Evolutionary conservation across 192 early-diverging fungal species (phyloP).

Genomic region (Coemansia biformis): DNA sequence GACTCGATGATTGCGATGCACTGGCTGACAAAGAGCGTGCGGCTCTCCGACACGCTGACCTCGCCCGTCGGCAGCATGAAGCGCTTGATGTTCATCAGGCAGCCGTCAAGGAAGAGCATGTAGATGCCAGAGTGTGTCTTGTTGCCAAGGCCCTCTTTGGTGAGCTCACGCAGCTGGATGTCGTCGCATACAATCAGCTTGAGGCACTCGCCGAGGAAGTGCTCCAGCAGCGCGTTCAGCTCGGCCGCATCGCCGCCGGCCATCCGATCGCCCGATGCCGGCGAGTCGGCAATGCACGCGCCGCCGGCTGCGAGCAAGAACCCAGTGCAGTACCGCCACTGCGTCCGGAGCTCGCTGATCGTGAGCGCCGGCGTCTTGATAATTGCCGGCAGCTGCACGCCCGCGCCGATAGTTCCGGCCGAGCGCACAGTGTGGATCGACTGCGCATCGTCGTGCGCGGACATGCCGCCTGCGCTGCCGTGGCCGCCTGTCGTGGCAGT

Average conservation of each 20-base stretch:
- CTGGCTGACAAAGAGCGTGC: slow-evolving; percentile 51
- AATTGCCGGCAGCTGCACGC: slow-evolving; percentile 41
- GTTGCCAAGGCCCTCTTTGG: slow-evolving; percentile 49
- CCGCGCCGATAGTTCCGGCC: slow-evolving; percentile 26
- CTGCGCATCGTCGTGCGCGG: slow-evolving; percentile 14
- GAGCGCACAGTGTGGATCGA: slow-evolving; percentile 4
- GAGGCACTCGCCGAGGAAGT: slow-evolving; percentile 49
- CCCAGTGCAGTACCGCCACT: slow-evolving; percentile 51
- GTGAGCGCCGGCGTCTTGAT: slow-evolving; percentile 18
- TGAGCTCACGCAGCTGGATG: slow-evolving; percentile 49
- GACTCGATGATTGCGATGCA: slow-evolving; percentile 48
- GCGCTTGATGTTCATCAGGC: slow-evolving; percentile 44
- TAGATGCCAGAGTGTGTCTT: slow-evolving; percentile 51
- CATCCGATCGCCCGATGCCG: slow-evolving; percentile 29
- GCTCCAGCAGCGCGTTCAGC: slow-evolving; percentile 47
- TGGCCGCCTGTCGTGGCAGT: neutral
- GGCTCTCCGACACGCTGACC: slow-evolving; percentile 47
- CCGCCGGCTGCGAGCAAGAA: slow-evolving; percentile 48
- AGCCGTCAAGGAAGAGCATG: slow-evolving; percentile 49
- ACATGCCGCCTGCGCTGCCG: neutral
- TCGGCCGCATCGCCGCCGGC: slow-evolving; percentile 41
- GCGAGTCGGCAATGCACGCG: slow-evolving; percentile 38
- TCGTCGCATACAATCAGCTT: slow-evolving; percentile 51
- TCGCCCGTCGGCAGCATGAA: slow-evolving; percentile 50
- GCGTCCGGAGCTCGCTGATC: slow-evolving; percentile 43